Percentiles rank a stretch among this genome's conserved stretches.
Evolutionary conservation across 352 stramenopile species (phyloP).

Genomic region (Phytophthora rubi): DNA sequence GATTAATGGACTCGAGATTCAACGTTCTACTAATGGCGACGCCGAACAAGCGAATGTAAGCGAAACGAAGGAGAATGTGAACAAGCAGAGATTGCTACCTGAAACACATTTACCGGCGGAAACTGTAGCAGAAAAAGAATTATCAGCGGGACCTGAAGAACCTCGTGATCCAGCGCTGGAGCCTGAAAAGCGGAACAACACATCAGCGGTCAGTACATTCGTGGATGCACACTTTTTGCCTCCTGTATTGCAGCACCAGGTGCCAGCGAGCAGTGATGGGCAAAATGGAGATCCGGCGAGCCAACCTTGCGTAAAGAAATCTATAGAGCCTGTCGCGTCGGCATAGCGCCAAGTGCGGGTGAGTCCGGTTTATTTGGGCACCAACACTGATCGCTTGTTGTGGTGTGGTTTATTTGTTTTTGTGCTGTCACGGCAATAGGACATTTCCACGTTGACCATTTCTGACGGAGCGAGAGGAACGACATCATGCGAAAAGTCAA

Average conservation of each 20-base stretch:
- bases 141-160: neutral
- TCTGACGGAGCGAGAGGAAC: conserved; percentile 1
- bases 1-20: neutral
- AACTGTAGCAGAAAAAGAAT: conserved; percentile 9
- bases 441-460: conserved; percentile 2
- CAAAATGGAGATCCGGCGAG: conserved; percentile 32
- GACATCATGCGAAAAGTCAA: neutral
- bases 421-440: conserved; percentile 32
- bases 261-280: conserved; percentile 33
- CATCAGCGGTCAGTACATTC: conserved; percentile 42
- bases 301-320: conserved; percentile 46
- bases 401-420: conserved; percentile 33
- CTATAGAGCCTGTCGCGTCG: conserved; percentile 36
- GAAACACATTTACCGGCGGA: neutral
- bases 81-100: neutral
- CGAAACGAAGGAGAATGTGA: conserved; percentile 11
- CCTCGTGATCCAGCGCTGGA: neutral
- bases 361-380: conserved; percentile 25
- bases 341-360: conserved; percentile 35
- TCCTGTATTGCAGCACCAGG: conserved; percentile 30
- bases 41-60: conserved; percentile 8
- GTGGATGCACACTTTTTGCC: conserved; percentile 31
- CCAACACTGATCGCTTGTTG: conserved; percentile 43
- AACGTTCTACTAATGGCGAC: neutral
- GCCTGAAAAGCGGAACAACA: conserved; percentile 17